A percentile compares a stretch with the other conserved stretches of the same genome.
These are phyloP conservation scores for Paxillus rubicundulus DNA, from an alignment of 768 basidiomycete species.

Conservation along the genomic window DNA sequence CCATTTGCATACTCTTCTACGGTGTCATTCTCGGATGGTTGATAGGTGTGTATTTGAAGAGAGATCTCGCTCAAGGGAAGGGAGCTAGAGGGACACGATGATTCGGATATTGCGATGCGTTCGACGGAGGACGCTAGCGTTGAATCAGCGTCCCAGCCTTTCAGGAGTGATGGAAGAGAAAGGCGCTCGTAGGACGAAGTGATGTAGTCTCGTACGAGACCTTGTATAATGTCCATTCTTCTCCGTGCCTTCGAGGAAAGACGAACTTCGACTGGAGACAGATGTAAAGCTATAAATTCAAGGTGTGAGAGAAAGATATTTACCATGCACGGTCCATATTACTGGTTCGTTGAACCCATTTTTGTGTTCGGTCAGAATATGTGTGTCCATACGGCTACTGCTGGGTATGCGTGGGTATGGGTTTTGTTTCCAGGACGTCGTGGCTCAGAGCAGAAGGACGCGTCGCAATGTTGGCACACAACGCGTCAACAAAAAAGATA, in stretches of 20 bases:
- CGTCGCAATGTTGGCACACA: conserved; percentile 35
- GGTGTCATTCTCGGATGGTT: conserved; percentile 64
- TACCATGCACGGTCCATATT: conserved; percentile 70
- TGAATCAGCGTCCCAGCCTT: conserved; percentile 77
- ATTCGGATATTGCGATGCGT: conserved; percentile 69
- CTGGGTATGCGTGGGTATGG: conserved; percentile 3
- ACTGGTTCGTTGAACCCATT: conserved; percentile 4
- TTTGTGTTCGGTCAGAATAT: neutral
- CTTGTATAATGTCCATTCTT: conserved; percentile 73
- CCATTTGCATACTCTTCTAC: conserved; percentile 73
- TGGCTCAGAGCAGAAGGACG: conserved; percentile 8
- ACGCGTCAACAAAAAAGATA: conserved; percentile 45
- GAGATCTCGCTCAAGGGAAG: conserved; percentile 54
- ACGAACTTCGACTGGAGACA: conserved; percentile 74
- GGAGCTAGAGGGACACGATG: conserved; percentile 55
- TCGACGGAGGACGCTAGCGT: conserved; percentile 76
- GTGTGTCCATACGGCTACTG: neutral
- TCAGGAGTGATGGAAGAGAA: conserved; percentile 63
- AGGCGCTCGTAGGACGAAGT: conserved; percentile 60
- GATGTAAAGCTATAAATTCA: neutral
- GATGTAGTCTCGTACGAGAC: conserved; percentile 56
- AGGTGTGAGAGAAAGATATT: conserved; percentile 9
- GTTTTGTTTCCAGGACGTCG: conserved; percentile 12
- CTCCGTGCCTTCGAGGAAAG: conserved; percentile 64
- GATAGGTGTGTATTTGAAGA: conserved; percentile 87